A percentile compares a stretch with the other conserved stretches of the same genome.
These are phyloP conservation scores for Casuarina cunninghamiana DNA, from an alignment of 306 rosid species.

Conservation along the genomic window DNA sequence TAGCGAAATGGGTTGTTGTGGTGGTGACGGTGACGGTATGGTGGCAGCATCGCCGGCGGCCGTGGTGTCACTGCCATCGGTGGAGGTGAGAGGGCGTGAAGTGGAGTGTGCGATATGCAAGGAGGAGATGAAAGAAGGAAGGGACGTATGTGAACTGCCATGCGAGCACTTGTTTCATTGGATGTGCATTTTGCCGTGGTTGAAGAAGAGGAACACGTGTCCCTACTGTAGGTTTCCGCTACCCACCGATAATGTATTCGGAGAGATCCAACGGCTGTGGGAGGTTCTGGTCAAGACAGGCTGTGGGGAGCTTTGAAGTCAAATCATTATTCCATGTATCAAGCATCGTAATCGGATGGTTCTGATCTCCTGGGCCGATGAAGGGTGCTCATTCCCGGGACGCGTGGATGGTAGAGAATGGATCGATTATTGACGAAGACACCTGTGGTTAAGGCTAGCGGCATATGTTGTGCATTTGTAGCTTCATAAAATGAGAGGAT, in stretches of 20 bases:
- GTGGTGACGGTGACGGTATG: slow-evolving; percentile 25
- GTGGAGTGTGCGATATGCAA: slow-evolving; percentile 79
- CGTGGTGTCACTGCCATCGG: slow-evolving; percentile 62
- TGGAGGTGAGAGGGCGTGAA: slow-evolving; percentile 42
- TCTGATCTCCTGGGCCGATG: no score
- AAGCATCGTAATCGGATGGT: background rate
- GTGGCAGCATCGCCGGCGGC: slow-evolving; percentile 57
- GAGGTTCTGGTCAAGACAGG: slow-evolving; percentile 46
- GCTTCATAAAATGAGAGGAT: background rate
- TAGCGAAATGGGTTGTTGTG: slow-evolving; percentile 26
- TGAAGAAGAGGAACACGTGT: slow-evolving; percentile 79
- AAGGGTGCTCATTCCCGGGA: background rate
- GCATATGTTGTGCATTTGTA: slow-evolving; percentile 1
- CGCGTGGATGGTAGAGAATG: background rate
- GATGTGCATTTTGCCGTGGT: slow-evolving; percentile 83
- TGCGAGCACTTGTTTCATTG: slow-evolving; percentile 86
- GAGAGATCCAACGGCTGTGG: slow-evolving; percentile 88
- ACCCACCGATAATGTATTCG: slow-evolving; percentile 73
- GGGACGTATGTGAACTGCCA: slow-evolving; percentile 80
- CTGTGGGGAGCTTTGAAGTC: background rate
- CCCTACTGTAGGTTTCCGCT: slow-evolving; percentile 75
- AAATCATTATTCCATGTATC: no score
- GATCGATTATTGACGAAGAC: slow-evolving; percentile 27
- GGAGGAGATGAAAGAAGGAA: slow-evolving; percentile 71
- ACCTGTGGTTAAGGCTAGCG: slow-evolving; percentile 31